Evolutionary conservation across 768 basidiomycete genomes (phyloP).

Genomic region (Auricularia sp.): DNA sequence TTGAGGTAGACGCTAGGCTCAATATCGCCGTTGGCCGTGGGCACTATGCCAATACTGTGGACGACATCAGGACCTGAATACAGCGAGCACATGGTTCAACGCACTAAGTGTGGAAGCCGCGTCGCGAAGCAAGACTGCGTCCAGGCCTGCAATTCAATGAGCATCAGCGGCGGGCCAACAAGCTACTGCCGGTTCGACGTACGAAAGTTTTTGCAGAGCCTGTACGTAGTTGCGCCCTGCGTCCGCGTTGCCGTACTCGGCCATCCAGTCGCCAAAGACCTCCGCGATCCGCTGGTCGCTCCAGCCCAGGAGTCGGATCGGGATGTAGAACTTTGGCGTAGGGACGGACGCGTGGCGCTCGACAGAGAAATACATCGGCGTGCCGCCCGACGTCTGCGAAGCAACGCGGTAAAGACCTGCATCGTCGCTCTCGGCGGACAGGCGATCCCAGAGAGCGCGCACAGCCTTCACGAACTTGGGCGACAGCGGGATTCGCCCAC

Average conservation of each 20-base stretch:
- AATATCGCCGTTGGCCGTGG: not conserved
- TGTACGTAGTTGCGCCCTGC: not conserved
- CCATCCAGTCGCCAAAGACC: not conserved
- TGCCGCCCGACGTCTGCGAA: slow-evolving; percentile 1
- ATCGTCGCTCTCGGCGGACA: not conserved
- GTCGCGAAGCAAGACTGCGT: not conserved
- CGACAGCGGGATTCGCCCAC: not conserved
- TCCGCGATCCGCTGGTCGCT: not conserved
- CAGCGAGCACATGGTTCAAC: not conserved
- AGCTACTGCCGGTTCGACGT: not conserved
- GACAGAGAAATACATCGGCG: slow-evolving; percentile 1
- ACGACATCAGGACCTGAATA: not conserved
- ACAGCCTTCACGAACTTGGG: not conserved
- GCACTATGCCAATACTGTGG: not conserved
- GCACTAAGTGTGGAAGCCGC: not conserved
- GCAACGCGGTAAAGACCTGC: not conserved
- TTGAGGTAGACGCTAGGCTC: slow-evolving; percentile 1
- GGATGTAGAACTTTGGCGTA: not conserved
- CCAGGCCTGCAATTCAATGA: not conserved
- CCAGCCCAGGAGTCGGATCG: not conserved
- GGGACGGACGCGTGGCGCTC: not conserved
- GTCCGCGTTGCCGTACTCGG: not conserved
- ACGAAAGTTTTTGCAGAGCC: not conserved
- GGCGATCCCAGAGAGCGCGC: not conserved
- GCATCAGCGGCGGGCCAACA: not conserved